These are phyloP conservation scores for Moesziomyces aphidis DNA, from an alignment of 1,284 basidiomycete genomes.

Conservation along the genomic window DNA sequence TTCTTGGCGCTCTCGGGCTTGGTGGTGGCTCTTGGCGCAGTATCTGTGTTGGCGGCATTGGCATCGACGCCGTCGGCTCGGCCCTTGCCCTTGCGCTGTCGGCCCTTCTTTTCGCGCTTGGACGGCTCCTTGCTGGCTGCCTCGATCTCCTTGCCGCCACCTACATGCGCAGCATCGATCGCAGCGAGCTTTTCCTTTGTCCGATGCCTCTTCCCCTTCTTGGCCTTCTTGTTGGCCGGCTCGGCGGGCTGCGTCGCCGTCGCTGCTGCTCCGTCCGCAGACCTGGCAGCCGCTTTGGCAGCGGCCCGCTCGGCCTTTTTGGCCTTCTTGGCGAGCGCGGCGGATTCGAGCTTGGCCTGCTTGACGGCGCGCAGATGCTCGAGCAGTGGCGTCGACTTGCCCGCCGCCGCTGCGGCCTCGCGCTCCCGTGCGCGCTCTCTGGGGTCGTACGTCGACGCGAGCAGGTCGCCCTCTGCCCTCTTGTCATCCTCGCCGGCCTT, in stretches of 20 bases:
- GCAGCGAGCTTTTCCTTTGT: conserved; percentile 17
- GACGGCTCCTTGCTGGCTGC: neutral
- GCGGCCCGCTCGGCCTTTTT: conserved; percentile 25
- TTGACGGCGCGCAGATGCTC: conserved; percentile 53
- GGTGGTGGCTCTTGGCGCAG: neutral
- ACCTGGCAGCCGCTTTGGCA: conserved; percentile 4
- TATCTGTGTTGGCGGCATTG: neutral
- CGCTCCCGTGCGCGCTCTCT: conserved; percentile 26
- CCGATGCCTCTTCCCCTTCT: conserved; percentile 14
- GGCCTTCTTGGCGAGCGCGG: conserved; percentile 29
- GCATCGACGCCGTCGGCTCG: neutral
- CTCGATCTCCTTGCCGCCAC: neutral
- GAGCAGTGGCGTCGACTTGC: conserved; percentile 53
- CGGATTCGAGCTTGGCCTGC: conserved; percentile 32
- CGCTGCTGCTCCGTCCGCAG: neutral
- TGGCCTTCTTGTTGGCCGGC: conserved; percentile 7
- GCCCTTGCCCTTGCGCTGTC: conserved; percentile 14
- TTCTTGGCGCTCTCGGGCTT: neutral
- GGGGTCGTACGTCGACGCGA: conserved; percentile 26
- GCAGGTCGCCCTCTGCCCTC: conserved; percentile 51
- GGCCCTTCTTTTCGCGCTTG: conserved; percentile 12
- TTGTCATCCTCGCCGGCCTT: conserved; percentile 23
- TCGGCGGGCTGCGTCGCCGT: conserved; percentile 2
- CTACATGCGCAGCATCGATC: neutral
- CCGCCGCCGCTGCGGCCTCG: conserved; percentile 12